Base-by-base conservation (phyloP, 2,329 filamentous ascomycete genomes). In the Grosmannia huntii region DNA sequence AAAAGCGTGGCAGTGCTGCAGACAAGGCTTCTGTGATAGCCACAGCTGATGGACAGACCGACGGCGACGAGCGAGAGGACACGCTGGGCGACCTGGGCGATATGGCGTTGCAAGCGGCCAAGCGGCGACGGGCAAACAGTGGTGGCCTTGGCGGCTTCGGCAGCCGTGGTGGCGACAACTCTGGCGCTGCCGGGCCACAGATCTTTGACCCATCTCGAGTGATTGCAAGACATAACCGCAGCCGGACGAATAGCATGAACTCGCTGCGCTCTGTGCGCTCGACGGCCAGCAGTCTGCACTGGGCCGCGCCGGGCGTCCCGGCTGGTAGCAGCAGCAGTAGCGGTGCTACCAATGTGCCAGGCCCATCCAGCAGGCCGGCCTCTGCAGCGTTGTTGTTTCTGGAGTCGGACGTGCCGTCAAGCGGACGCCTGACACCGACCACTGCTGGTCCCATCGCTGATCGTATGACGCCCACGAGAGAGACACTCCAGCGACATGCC, bases 161-260 rank as follows among this genome's bases (percentile, higher is more conserved):
- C 25, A 46, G 56, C 21, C 44, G 38, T 3, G 23, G 27, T 12
- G 14, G 14, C 27, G 19, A 44, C 41, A n/a, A n/a, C 5, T 21
- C 14, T 21, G 41, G 41, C 41, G 28, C n/a, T 21, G 10, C 16
- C 1, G 49, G 41, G 2, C 52, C 31, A 1, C 59, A 62, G 27
- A 60, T 62, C 31, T 62, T 59, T 46, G 60, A 62, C 49, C 60
- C 60, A 14, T 38, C 50, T 0, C 60, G 60, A 6, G 59, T 62
- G n/a, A 56, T 62, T 56, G 60, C 59, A 11, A 53, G 57, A 11
- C 59, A 56, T 28, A 62, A 62, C 53, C 60, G 60, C 53, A 56
- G 57, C 36, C 60, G 59, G 12, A 58, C 60, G 21, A 62, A 57
- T 38, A 62, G 60, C 25, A 27, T 57, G 1, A 55, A n/a, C 9